Conservation (phyloP, 2,329 filamentous ascomycete species). For the Coniochaeta hoffmannii region DNA sequence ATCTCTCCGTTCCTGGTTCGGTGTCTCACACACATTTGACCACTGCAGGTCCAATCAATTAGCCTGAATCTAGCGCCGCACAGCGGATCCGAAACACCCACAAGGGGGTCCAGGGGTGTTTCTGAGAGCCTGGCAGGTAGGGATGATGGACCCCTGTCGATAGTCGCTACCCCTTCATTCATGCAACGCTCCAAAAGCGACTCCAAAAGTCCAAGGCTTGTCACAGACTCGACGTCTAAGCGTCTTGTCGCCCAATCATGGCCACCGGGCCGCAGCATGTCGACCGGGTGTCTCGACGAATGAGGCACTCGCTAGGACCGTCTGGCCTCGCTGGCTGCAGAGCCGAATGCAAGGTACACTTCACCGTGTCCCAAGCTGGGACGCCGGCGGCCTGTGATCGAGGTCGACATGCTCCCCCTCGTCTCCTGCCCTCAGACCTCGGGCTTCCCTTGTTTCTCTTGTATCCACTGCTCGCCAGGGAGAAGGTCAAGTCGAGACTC, state of each 20-base stretch:
- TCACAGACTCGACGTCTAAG: slow-evolving; percentile 7
- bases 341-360: neutral
- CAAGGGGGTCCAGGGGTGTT: neutral
- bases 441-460: neutral
- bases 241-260: slow-evolving; percentile 6
- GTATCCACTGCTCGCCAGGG: neutral
- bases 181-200: slow-evolving; percentile 7
- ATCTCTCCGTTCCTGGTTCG: neutral
- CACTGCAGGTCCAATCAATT: neutral
- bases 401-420: neutral
- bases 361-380: neutral
- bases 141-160: slow-evolving; percentile 5
- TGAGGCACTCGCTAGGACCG: neutral
- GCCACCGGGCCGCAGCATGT: neutral
- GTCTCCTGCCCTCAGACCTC: neutral
- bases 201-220: slow-evolving; percentile 6
- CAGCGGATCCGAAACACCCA: neutral
- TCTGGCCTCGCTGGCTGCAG: neutral
- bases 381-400: neutral
- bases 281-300: neutral
- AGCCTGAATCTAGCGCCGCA: neutral
- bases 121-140: neutral
- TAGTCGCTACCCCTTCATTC: slow-evolving; percentile 8
- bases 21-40: slow-evolving; percentile 1
- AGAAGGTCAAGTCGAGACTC: neutral